Conservation (phyloP, 2,329 filamentous ascomycete genomes). For the Aspergillus tanneri region DNA sequence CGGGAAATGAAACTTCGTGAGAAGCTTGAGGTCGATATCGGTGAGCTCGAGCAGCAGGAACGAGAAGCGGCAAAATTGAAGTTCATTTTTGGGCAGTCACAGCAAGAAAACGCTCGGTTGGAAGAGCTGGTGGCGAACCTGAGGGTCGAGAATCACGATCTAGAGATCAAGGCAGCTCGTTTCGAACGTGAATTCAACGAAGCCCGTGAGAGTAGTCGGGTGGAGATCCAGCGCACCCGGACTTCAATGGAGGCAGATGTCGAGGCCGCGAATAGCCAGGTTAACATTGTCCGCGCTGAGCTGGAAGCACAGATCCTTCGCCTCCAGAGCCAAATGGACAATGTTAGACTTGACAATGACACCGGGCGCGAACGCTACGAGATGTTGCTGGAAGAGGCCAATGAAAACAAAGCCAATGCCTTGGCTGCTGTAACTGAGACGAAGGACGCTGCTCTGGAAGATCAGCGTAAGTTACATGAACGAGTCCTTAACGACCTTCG, state of each 20-base stretch:
- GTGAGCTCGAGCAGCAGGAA: conserved; percentile 66
- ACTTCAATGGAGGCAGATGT: conserved; percentile 77
- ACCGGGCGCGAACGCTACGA: conserved; percentile 78
- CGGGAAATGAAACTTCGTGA: conserved; percentile 66
- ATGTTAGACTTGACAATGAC: conserved; percentile 74
- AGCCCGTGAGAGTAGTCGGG: conserved; percentile 72
- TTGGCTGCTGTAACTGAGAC: conserved; percentile 55
- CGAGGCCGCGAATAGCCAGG: conserved; percentile 78
- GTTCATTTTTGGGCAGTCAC: conserved; percentile 69
- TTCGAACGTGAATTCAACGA: conserved; percentile 82
- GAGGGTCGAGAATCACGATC: conserved; percentile 60
- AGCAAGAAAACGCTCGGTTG: conserved; percentile 63
- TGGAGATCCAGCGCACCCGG: conserved; percentile 78
- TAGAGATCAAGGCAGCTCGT: conserved; percentile 66
- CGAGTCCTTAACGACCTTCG: conserved; percentile 71
- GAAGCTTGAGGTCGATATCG: conserved; percentile 60
- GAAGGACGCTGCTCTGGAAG: conserved; percentile 55
- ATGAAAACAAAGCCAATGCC: conserved; percentile 64
- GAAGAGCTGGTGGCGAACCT: conserved; percentile 54
- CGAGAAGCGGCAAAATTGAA: conserved; percentile 75
- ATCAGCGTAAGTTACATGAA: conserved; percentile 67
- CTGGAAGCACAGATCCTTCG: conserved; percentile 76
- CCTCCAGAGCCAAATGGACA: conserved; percentile 72
- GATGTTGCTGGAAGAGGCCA: conserved; percentile 78
- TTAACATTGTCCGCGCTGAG: conserved; percentile 77